phyloP scores from a whole-genome alignment of 1,139 yeast species.

The Debaryomycetaceae sp. region DNA sequence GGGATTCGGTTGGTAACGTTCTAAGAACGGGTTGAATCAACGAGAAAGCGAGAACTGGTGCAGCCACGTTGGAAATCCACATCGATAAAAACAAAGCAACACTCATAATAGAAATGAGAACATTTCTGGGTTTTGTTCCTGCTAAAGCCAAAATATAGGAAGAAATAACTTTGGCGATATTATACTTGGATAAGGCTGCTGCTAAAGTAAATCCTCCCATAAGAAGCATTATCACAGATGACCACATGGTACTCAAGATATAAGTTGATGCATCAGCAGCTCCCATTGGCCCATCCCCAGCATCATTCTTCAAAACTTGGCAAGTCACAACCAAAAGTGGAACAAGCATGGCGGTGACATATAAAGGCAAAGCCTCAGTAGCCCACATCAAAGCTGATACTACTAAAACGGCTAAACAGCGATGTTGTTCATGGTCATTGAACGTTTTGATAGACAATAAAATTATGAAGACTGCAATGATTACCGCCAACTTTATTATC shows the following conservation, averaged over 20 bases:
- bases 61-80: constrained; percentile 97
- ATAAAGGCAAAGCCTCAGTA: constrained; percentile 85
- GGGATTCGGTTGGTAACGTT: constrained; percentile 73
- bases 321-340: constrained; percentile 77
- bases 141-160: constrained; percentile 77
- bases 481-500: constrained; percentile 43
- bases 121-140: constrained; percentile 79
- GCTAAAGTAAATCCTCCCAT: constrained; percentile 94
- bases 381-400: constrained; percentile 89
- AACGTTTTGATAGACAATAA: constrained; percentile 57
- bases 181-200: constrained; percentile 87
- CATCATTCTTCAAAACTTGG: constrained; percentile 60
- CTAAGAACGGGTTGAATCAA: constrained; percentile 85
- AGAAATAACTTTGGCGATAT: constrained; percentile 80
- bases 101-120: constrained; percentile 74
- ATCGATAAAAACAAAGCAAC: constrained; percentile 83
- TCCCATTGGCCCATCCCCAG: constrained; percentile 48
- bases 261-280: constrained; percentile 71
- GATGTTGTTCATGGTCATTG: constrained; percentile 61
- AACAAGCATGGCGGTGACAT: constrained; percentile 75
- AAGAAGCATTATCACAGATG: constrained; percentile 82
- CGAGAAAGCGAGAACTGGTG: constrained; percentile 88
- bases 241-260: constrained; percentile 89
- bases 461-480: constrained; percentile 42
- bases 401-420: constrained; percentile 79